A percentile compares a stretch with the other conserved stretches of the same genome.
phyloP scores from a whole-genome alignment of 2,329 filamentous ascomycete species.

The Penicillium sp. region DNA sequence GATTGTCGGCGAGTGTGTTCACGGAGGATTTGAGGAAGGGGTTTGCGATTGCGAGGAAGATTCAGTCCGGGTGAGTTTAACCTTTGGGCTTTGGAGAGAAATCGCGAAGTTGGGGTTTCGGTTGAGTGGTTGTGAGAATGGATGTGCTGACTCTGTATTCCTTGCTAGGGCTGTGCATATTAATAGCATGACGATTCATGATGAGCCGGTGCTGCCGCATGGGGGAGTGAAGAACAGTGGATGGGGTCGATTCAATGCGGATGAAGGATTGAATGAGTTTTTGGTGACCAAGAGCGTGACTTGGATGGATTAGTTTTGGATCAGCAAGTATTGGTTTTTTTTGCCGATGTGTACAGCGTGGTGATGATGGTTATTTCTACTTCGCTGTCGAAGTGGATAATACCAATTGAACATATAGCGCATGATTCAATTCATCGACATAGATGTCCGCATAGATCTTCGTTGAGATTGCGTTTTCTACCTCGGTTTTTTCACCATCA shows the following conservation, averaged over 20 bases:
- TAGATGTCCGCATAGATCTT: too few species aligned
- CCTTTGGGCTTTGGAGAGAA: not conserved
- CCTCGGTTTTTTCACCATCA: not conserved
- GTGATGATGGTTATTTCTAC: not conserved
- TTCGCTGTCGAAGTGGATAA: not conserved
- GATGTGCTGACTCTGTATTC: slow-evolving; percentile 10
- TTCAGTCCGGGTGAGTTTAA: slow-evolving; percentile 61
- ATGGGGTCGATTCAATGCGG: slow-evolving; percentile 61
- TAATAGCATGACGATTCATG: slow-evolving; percentile 67
- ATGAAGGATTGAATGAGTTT: slow-evolving; percentile 62
- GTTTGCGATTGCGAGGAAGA: slow-evolving; percentile 60
- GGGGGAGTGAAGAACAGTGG: slow-evolving; percentile 66
- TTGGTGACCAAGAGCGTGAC: slow-evolving; percentile 66
- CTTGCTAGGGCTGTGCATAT: slow-evolving; percentile 58
- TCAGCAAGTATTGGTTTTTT: not conserved
- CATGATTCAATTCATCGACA: not conserved
- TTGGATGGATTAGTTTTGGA: slow-evolving; percentile 48
- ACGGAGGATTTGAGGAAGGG: slow-evolving; percentile 66
- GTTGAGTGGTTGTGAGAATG: not conserved
- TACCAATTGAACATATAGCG: not conserved
- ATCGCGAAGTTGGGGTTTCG: not conserved
- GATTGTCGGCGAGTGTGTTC: slow-evolving; percentile 71
- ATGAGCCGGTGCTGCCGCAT: slow-evolving; percentile 64
- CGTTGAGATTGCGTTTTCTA: not conserved
- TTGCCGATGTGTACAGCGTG: not conserved